Evolutionary conservation across 139 green algal genomes (phyloP), one percentile per base, ranked within the genome.

Genomic region (Coelastrella sp.): DNA sequence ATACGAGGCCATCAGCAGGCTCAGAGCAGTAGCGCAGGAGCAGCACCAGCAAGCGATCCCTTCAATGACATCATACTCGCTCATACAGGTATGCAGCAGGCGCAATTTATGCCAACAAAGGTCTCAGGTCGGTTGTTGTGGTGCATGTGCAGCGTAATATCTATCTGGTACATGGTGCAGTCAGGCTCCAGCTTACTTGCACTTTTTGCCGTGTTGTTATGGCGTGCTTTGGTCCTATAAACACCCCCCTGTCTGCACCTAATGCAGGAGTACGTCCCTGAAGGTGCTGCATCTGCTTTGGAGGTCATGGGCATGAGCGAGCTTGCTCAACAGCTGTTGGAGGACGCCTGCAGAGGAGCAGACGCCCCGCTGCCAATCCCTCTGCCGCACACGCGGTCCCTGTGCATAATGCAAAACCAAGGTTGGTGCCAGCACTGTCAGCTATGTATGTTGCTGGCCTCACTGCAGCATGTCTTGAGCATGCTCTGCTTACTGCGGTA

Each of bases 301-400:
- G 76, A 20, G 90, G 94, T 93, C 87, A 73, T n/a, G 1, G 60
- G 72, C 25, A 84, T 91, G 9, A 81, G 90, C 56, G 35, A 91
- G 15, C 89, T 75, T 0, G 94, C 94, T 0, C 87, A 86, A 10
- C 63, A 73, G 35, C 91, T 97, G 91, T 27, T 93, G 84, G 85
- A 57, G 8, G 93, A 92, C 0, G 95, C 94, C 0, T 94, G 91
- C 87, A 66, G 87, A 0, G 94, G 94, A 75, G 87, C 73, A 0
- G 96, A 97, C 87, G 65, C 84, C 9, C 85, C 93, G 6, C 92
- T 97, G 83, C 74, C 90, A 12, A 56, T 96, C 87, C 70, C 90
- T 14, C 91, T 97, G 90, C 96, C 96, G 15, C 96, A 97, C 92
- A 94, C 95, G 6, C 83, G 87, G 5, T 75, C 56, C 4, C 78